Evolutionary conservation across 208 protist genomes (phyloP), one percentile per base, ranked within the genome.

Genomic region (Herpetomonas samuelpessoai): DNA sequence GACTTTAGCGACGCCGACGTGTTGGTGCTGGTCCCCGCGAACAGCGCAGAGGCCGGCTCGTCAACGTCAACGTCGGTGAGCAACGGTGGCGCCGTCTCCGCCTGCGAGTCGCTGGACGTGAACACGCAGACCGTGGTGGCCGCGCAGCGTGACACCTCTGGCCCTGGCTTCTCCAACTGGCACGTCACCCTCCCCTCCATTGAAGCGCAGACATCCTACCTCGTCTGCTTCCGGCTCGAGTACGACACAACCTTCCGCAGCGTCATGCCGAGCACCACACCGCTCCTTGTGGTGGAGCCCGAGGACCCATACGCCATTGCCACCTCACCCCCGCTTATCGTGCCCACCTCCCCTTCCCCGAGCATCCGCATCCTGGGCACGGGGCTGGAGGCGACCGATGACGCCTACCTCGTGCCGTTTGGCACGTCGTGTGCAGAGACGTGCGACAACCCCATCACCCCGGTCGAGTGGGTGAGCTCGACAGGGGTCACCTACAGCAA

Each of bases 141-240:
- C 48, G 50, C 74, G 12, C 65, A 30, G 25, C 57, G 69, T 7
- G 76, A 88, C 51, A 68, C 12, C 63, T 77, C 68, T 65, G 65
- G 59, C 18, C 24, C 27, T 6, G 69, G 68, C 47, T 51, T 38
- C 52, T 83, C 82, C 25, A 88, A 82, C 62, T 95, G 84, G 84
- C 45, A 76, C 53, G 61, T 76, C 19, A 89, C 82, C 45, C 65
- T 93, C 18, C 80, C 77, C 24, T 55, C 44, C 24, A 63, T 82
- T 19, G 27, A 27, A 22, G 44, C 25, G 16, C 57, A 25, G 22
- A 74, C 58, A 39, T 31, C 24, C 31, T 93, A 91, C 68, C 39
- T 61, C 41, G 58, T 84, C 35, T 95, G 89, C 72, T 95, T 89
- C 69, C 71, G 74, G 30, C 52, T 91, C 47, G 47, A 53, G 22